phyloP scores from a whole-genome alignment of 345 rosid genomes.

The Aethionema arabicum region DNA sequence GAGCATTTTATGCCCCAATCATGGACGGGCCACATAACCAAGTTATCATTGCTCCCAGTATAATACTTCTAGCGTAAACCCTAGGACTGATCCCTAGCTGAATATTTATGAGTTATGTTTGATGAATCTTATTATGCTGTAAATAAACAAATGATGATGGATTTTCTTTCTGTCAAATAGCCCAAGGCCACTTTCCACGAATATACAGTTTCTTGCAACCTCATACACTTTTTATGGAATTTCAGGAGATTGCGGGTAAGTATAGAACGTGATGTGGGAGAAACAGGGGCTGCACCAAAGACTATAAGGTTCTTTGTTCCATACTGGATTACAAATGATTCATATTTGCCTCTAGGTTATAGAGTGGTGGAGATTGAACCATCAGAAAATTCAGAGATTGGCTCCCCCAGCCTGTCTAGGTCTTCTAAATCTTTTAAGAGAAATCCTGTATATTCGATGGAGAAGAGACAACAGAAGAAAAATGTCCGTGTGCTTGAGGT shows the following conservation, averaged over 20 bases:
- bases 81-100: not conserved
- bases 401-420: constrained; percentile 60
- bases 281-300: constrained; percentile 78
- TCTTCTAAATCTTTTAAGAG: constrained; percentile 65
- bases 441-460: constrained; percentile 54
- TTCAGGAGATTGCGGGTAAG: constrained; percentile 92
- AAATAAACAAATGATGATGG: not conserved
- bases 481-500: constrained; percentile 73
- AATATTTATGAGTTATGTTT: not conserved
- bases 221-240: constrained; percentile 16
- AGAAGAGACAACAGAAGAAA: constrained; percentile 58
- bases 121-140: constrained; percentile 12
- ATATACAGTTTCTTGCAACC: not conserved
- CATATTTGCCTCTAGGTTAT: constrained; percentile 73
- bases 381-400: constrained; percentile 57
- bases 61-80: constrained; percentile 10
- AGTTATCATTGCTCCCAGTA: constrained; percentile 8
- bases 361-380: constrained; percentile 88
- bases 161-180: constrained; percentile 13
- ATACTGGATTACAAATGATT: constrained; percentile 89
- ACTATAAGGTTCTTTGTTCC: constrained; percentile 90
- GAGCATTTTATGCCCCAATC: constrained; percentile 18
- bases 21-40: constrained; percentile 4
- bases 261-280: constrained; percentile 92
- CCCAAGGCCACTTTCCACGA: not conserved